Evolutionary conservation across 352 stramenopile species (phyloP).

Genomic region (Globisporangium recalcitrans): DNA sequence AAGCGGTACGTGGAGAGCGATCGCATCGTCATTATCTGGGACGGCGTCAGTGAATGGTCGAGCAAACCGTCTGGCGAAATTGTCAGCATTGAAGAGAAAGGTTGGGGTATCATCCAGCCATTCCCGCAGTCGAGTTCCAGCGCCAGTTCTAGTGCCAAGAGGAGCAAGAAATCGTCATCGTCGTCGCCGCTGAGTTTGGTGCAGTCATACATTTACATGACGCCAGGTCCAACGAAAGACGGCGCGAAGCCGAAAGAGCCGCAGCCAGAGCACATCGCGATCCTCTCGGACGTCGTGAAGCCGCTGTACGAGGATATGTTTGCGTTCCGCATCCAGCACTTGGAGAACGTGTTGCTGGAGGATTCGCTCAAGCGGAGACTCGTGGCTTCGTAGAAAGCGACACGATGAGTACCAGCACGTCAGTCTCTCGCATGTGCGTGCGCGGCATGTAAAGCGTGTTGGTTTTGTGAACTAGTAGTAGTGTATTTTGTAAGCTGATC

Average conservation of each 20-base stretch:
- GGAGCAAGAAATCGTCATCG: not conserved
- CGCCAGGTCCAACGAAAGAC: not conserved
- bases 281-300: conserved; percentile 13
- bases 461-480: no score
- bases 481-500: no score
- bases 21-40: conserved; percentile 13
- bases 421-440: no score
- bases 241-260: not conserved
- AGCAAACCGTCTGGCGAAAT: conserved; percentile 1
- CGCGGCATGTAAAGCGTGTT: no score
- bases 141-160: not conserved
- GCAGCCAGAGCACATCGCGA: conserved; percentile 7
- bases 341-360: conserved; percentile 19
- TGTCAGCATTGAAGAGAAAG: conserved; percentile 13
- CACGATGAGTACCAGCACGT: no score
- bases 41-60: conserved; percentile 11
- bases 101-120: conserved; percentile 11
- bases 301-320: conserved; percentile 13
- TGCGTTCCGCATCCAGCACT: conserved; percentile 7
- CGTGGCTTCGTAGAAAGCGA: not conserved
- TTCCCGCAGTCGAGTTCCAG: not conserved
- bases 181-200: conserved; percentile 12
- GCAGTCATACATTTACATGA: conserved; percentile 15
- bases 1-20: conserved; percentile 10
- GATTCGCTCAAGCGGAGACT: not conserved